A percentile compares a stretch with the other conserved stretches of the same genome.
Conservation (phyloP, 305 asterid species). For the Fraxinus velutina region DNA sequence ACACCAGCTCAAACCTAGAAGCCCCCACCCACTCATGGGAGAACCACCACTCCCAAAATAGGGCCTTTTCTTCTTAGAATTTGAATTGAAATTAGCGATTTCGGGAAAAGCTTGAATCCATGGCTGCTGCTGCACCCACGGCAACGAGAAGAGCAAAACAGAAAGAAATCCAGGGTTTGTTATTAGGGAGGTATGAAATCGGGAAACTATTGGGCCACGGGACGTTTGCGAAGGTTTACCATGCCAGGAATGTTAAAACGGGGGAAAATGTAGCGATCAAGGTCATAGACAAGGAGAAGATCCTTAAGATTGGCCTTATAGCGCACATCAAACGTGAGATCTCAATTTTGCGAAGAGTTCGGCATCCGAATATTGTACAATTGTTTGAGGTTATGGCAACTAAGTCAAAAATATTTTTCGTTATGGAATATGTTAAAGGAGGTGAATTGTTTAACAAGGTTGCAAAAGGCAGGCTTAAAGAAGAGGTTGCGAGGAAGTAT, state of each 20-base stretch:
- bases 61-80: not conserved
- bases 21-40: not conserved
- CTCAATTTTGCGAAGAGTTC: constrained; percentile 65
- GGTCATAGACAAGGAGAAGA: constrained; percentile 80
- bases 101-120: constrained; percentile 18
- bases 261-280: constrained; percentile 73
- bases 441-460: constrained; percentile 85
- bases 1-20: constrained; percentile 1
- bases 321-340: constrained; percentile 82
- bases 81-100: not conserved
- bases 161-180: constrained; percentile 62
- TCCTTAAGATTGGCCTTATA: constrained; percentile 60
- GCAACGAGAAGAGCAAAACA: constrained; percentile 35
- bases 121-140: constrained; percentile 38
- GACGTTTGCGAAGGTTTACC: constrained; percentile 81
- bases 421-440: constrained; percentile 77
- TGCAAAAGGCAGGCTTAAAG: constrained; percentile 82
- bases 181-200: constrained; percentile 60
- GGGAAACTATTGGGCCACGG: constrained; percentile 82
- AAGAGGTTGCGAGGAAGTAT: constrained; percentile 65
- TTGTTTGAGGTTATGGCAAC: constrained; percentile 87
- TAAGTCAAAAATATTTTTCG: constrained; percentile 68
- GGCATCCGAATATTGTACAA: constrained; percentile 84
- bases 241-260: constrained; percentile 62
- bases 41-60: not conserved